Evolutionary conservation across 805 yeast genomes (phyloP).

Genomic region (Barnettozyma populi): DNA sequence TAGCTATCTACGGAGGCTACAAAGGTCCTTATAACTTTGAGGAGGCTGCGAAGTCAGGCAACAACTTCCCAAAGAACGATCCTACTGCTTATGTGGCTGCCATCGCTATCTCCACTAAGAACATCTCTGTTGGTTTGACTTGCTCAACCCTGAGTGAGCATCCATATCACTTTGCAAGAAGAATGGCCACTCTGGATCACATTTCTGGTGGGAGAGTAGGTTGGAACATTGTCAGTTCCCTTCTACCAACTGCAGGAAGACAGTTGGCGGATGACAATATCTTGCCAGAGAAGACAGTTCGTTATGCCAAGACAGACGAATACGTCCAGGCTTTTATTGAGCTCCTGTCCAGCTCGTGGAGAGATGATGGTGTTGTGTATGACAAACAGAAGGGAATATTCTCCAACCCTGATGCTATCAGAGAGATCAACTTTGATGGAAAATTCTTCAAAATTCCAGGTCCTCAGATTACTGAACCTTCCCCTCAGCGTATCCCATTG

Average conservation of each 20-base stretch:
- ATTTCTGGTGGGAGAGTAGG: slow-evolving; percentile 42
- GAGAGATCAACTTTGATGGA: slow-evolving; percentile 38
- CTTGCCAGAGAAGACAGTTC: slow-evolving; percentile 36
- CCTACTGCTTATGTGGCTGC: slow-evolving; percentile 31
- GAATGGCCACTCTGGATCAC: slow-evolving; percentile 41
- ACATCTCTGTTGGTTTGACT: slow-evolving; percentile 37
- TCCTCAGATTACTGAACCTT: slow-evolving; percentile 38
- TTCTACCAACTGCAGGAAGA: slow-evolving; percentile 39
- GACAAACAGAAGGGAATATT: slow-evolving; percentile 27
- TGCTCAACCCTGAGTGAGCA: slow-evolving; percentile 40
- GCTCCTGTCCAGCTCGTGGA: slow-evolving; percentile 38
- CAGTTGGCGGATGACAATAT: slow-evolving; percentile 33
- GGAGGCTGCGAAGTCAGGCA: slow-evolving; percentile 28
- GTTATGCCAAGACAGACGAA: slow-evolving; percentile 40
- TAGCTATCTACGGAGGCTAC: slow-evolving; percentile 35
- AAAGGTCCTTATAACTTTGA: slow-evolving; percentile 32
- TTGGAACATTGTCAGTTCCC: slow-evolving; percentile 43
- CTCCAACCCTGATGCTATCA: slow-evolving; percentile 35
- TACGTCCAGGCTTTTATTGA: slow-evolving; percentile 37
- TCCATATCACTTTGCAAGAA: slow-evolving; percentile 40
- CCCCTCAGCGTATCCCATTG: slow-evolving; percentile 40
- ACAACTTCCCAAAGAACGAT: slow-evolving; percentile 29
- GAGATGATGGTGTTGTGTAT: slow-evolving; percentile 33
- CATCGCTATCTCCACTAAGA: slow-evolving; percentile 39
- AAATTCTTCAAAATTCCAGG: slow-evolving; percentile 34